A percentile compares a stretch with the other conserved stretches of the same genome.
phyloP scores from a whole-genome alignment of 2,329 filamentous ascomycete species.

The Cytospora piceae region DNA sequence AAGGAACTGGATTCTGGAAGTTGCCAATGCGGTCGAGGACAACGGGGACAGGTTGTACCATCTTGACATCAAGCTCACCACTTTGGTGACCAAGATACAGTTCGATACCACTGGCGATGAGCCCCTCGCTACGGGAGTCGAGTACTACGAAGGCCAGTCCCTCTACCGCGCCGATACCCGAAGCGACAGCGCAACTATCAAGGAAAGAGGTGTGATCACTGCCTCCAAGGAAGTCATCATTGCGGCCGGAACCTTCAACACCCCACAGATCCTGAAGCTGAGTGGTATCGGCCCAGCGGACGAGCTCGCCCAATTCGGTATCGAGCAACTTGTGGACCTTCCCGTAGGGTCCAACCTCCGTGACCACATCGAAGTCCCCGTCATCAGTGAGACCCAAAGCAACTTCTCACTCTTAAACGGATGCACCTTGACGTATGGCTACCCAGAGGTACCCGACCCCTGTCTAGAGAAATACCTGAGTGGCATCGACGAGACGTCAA shows the following conservation, averaged over 20 bases:
- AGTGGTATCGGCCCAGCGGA: conserved; percentile 50
- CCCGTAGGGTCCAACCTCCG: conserved; percentile 64
- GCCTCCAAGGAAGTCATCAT: conserved; percentile 54
- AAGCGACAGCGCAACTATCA: conserved; percentile 36
- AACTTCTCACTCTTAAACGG: conserved; percentile 43
- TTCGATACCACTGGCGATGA: conserved; percentile 14
- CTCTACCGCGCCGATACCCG: conserved; percentile 56
- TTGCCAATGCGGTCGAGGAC: conserved; percentile 12
- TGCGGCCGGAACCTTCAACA: conserved; percentile 56
- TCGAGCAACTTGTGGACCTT: conserved; percentile 53
- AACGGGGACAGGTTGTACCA: conserved; percentile 17
- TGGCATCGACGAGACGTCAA: conserved; percentile 30
- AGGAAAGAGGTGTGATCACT: conserved; percentile 37
- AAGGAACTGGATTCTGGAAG: conserved; percentile 22
- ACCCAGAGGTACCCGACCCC: conserved; percentile 40
- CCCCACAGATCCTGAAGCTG: conserved; percentile 57
- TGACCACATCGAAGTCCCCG: conserved; percentile 57
- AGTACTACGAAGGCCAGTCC: conserved; percentile 47
- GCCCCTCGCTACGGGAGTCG: conserved; percentile 19
- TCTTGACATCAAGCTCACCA: conserved; percentile 26
- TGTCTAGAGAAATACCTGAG: conserved; percentile 37
- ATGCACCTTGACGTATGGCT: conserved; percentile 40
- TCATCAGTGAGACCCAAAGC: conserved; percentile 47
- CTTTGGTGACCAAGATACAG: conserved; percentile 27
- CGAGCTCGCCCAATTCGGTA: conserved; percentile 44